A percentile compares a stretch with the other conserved stretches of the same genome.
These are phyloP conservation scores for Chlorella sorokiniana DNA, from an alignment of 139 green algal species.

Conservation along the genomic window DNA sequence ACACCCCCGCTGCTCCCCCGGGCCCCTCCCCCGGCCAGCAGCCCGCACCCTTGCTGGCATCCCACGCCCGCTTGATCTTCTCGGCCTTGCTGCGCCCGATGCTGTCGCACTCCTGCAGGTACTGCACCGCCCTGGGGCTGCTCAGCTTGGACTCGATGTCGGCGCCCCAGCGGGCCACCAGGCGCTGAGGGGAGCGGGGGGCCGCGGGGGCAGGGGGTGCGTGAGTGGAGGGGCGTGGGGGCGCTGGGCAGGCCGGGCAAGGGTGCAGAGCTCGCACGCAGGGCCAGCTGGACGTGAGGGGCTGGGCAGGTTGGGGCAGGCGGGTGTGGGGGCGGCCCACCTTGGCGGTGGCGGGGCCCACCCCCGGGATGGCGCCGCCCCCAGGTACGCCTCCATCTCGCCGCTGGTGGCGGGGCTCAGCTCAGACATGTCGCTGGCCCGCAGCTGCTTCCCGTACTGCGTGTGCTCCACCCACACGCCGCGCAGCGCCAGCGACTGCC, in stretches of 20 bases:
- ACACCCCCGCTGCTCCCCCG: not conserved
- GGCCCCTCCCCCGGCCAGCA: not conserved
- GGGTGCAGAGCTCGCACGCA: too few species aligned
- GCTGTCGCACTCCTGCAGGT: constrained; percentile 23
- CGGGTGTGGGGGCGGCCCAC: not conserved
- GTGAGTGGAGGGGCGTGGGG: not conserved
- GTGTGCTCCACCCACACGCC: constrained; percentile 47
- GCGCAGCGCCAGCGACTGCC: constrained; percentile 39
- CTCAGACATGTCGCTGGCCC: constrained; percentile 15
- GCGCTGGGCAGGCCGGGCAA: too few species aligned
- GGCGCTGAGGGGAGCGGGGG: not conserved
- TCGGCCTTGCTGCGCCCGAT: constrained; percentile 28
- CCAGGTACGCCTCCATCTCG: constrained; percentile 47
- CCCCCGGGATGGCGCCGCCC: constrained; percentile 42
- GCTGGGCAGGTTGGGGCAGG: too few species aligned
- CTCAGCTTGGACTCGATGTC: constrained; percentile 44
- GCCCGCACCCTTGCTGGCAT: constrained; percentile 28
- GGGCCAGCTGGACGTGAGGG: too few species aligned
- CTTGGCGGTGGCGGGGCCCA: constrained; percentile 47
- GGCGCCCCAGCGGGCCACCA: constrained; percentile 38
- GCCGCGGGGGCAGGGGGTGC: not conserved
- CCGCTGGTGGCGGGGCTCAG: not conserved
- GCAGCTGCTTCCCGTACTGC: constrained; percentile 50
- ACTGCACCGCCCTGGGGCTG: constrained; percentile 25
- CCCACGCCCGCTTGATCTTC: constrained; percentile 46